Percentiles rank a stretch among this genome's conserved stretches.
phyloP scores from a whole-genome alignment of 148 eudicot species.

The Drosera capensis region DNA sequence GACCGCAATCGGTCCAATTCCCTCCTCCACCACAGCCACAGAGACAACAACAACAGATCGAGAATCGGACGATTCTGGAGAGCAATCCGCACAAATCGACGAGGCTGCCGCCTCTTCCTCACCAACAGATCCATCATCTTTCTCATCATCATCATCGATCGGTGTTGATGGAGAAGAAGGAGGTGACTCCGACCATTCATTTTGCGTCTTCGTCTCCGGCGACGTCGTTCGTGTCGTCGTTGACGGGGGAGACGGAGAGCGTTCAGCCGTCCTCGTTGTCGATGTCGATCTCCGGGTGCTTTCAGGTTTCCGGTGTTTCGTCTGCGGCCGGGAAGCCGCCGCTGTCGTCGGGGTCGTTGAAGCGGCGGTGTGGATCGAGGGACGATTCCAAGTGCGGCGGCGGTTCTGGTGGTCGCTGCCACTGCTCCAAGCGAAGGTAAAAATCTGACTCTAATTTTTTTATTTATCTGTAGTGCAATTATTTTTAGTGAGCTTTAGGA shows the following conservation, averaged over 20 bases:
- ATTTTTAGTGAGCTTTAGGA: too few species aligned
- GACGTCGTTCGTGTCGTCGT: slow-evolving; percentile 43
- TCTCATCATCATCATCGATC: slow-evolving; percentile 6
- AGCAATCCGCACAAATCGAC: slow-evolving; percentile 18
- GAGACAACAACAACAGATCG: background rate
- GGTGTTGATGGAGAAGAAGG: slow-evolving; percentile 18
- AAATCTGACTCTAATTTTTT: too few species aligned
- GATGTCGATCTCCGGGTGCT: slow-evolving; percentile 71
- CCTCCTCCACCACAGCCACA: slow-evolving; percentile 3
- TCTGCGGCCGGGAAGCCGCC: slow-evolving; percentile 71
- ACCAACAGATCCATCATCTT: slow-evolving; percentile 2
- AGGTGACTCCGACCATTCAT: slow-evolving; percentile 38
- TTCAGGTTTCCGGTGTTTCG: slow-evolving; percentile 67
- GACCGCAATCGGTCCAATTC: slow-evolving; percentile 2
- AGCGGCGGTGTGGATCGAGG: slow-evolving; percentile 68
- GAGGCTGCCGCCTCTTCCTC: slow-evolving; percentile 52
- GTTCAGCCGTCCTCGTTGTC: slow-evolving; percentile 64
- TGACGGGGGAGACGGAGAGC: slow-evolving; percentile 63
- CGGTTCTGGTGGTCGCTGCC: slow-evolving; percentile 58
- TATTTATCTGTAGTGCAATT: too few species aligned
- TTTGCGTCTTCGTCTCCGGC: slow-evolving; percentile 32
- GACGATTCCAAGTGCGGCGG: slow-evolving; percentile 58
- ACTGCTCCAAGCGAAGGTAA: slow-evolving; percentile 93
- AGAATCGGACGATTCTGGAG: slow-evolving; percentile 11
- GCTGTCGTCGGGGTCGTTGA: slow-evolving; percentile 37